Percentiles rank a stretch among this genome's conserved stretches.
phyloP scores from a whole-genome alignment of 352 stramenopile species.

The Phytopythium sindhum region DNA sequence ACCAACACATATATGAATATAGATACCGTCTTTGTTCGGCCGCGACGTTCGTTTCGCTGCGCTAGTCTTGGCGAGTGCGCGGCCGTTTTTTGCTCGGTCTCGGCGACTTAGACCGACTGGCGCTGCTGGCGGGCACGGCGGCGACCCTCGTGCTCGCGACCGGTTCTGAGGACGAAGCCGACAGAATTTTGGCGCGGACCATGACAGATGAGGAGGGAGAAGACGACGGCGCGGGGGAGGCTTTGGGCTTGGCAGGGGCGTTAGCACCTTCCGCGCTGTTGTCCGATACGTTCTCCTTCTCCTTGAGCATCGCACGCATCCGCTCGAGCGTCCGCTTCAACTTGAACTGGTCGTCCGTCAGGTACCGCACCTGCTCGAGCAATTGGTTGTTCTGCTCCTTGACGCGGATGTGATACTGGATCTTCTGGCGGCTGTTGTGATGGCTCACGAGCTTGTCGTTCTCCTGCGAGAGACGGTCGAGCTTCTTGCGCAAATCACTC shows the following conservation, averaged over 20 bases:
- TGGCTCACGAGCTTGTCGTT: constrained; percentile 79
- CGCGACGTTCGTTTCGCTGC: background rate
- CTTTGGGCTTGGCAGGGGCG: background rate
- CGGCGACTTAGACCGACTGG: constrained; percentile 15
- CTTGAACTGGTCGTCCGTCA: constrained; percentile 65
- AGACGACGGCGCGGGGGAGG: background rate
- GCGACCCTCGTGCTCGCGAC: background rate
- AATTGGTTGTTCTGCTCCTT: constrained; percentile 84
- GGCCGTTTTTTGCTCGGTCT: constrained; percentile 38
- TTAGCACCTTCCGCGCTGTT: background rate
- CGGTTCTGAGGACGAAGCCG: background rate
- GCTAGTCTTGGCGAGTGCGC: constrained; percentile 14
- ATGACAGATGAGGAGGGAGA: background rate
- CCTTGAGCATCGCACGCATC: constrained; percentile 47
- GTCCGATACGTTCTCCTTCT: constrained; percentile 67
- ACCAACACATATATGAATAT: constrained; percentile 16
- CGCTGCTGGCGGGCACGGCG: background rate
- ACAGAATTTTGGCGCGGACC: background rate
- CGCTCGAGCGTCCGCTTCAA: constrained; percentile 46
- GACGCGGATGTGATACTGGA: constrained; percentile 78
- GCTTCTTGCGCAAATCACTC: constrained; percentile 33
- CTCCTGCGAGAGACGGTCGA: constrained; percentile 40
- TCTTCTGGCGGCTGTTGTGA: constrained; percentile 78
- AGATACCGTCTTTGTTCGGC: background rate
- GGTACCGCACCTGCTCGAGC: constrained; percentile 55